phyloP scores from a whole-genome alignment of 1,284 basidiomycete genomes.

The Termitomyces sp. region DNA sequence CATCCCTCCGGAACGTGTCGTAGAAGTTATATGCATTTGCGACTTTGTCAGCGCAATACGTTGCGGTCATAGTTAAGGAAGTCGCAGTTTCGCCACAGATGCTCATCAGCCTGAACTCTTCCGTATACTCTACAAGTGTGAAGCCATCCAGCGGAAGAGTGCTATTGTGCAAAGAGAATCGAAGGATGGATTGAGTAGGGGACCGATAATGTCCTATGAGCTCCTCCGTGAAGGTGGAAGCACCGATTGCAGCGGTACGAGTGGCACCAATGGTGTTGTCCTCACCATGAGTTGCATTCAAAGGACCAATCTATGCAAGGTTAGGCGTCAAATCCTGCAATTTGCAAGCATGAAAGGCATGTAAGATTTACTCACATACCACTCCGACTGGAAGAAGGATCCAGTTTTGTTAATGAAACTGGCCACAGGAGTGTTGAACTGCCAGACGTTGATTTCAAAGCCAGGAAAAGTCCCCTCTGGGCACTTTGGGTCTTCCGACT shows the following conservation, averaged over 20 bases:
- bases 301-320: constrained; percentile 5
- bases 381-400: constrained; percentile 12
- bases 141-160: constrained; percentile 1
- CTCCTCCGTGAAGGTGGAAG: constrained; percentile 8
- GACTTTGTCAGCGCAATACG: constrained; percentile 10
- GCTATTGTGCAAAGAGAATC: constrained; percentile 3
- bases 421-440: constrained; percentile 6
- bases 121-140: constrained; percentile 8
- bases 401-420: constrained; percentile 11
- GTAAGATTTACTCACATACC: constrained; percentile 12
- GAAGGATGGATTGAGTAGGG: constrained; percentile 7
- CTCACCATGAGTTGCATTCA: constrained; percentile 11
- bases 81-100: constrained; percentile 15
- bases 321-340: not conserved
- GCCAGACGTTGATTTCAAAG: constrained; percentile 10
- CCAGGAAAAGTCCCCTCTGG: constrained; percentile 5
- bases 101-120: constrained; percentile 11
- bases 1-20: not conserved
- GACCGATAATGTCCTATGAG: constrained; percentile 11
- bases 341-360: not conserved
- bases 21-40: constrained; percentile 9
- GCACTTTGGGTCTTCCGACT: constrained; percentile 9
- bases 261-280: constrained; percentile 16
- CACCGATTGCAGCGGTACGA: constrained; percentile 3
- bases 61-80: constrained; percentile 8